phyloP scores from a whole-genome alignment of 345 rosid species.

The Arabis hirsuta region DNA sequence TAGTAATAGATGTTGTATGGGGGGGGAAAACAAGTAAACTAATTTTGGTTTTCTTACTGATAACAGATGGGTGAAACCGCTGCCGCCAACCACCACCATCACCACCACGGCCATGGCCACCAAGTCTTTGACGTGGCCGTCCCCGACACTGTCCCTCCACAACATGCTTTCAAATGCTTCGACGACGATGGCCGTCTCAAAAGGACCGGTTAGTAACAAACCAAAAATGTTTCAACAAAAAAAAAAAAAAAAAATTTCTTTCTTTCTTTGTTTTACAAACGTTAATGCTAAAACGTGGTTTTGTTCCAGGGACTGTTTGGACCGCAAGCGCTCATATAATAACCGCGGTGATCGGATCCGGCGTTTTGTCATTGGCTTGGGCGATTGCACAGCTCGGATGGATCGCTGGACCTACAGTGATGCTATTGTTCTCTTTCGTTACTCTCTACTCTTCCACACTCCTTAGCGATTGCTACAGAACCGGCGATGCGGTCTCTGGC shows the following conservation, averaged over 20 bases:
- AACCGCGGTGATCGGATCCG: conserved; percentile 88
- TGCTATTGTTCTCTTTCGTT: conserved; percentile 71
- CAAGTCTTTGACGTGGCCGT: conserved; percentile 49
- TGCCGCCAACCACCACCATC: conserved; percentile 48
- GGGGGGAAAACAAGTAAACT: background rate
- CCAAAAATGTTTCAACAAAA: background rate
- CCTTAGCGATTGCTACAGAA: conserved; percentile 70
- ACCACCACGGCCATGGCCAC: conserved; percentile 41
- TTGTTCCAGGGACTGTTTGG: conserved; percentile 66
- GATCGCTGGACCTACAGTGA: conserved; percentile 80
- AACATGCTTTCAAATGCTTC: conserved; percentile 51
- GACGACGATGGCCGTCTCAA: conserved; percentile 82
- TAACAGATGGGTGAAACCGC: conserved; percentile 58
- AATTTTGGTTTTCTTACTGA: background rate
- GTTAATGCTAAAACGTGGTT: conserved; percentile 1
- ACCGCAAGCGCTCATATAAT: conserved; percentile 85
- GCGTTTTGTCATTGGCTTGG: conserved; percentile 88
- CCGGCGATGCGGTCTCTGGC: conserved; percentile 63
- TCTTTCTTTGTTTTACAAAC: background rate
- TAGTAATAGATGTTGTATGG: too few relatives aligned
- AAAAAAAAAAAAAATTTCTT: too few relatives aligned
- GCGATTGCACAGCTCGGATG: conserved; percentile 89
- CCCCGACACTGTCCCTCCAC: conserved; percentile 38
- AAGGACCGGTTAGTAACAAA: conserved; percentile 54
- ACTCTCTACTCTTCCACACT: conserved; percentile 74